Conservation (phyloP, 495 filamentous ascomycete species). For the Copromyces sp. region DNA sequence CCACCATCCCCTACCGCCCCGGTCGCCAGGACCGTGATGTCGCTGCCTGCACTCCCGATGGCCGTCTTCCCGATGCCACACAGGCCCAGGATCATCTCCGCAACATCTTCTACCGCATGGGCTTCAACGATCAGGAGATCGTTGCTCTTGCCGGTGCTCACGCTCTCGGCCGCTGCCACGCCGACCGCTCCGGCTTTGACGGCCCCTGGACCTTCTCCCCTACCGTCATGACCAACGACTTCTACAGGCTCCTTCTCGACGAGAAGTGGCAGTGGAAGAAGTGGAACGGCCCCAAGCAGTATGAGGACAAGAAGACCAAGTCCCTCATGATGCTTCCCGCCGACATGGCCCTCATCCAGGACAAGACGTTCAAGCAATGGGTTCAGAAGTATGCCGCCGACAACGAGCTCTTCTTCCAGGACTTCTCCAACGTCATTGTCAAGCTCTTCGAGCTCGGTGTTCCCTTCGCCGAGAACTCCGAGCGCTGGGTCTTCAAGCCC, state of each 20-base stretch:
- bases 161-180: constrained; percentile 86
- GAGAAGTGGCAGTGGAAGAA: constrained; percentile 91
- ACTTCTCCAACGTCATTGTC: constrained; percentile 67
- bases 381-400: constrained; percentile 90
- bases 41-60: constrained; percentile 85
- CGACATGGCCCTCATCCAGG: constrained; percentile 79
- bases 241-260: constrained; percentile 72
- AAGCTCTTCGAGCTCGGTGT: constrained; percentile 94
- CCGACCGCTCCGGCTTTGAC: constrained; percentile 76
- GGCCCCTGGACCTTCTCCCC: constrained; percentile 97
- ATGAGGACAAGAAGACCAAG: constrained; percentile 74
- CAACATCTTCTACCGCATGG: constrained; percentile 92
- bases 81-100: constrained; percentile 79
- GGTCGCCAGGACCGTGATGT: constrained; percentile 77
- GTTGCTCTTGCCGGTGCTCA: constrained; percentile 86
- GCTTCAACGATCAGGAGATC: constrained; percentile 95
- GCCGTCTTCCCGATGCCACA: constrained; percentile 82
- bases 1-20: constrained; percentile 78
- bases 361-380: constrained; percentile 75
- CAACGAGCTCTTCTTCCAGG: constrained; percentile 84
- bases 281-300: constrained; percentile 87
- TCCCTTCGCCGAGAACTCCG: constrained; percentile 60
- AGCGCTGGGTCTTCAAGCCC: constrained; percentile 68
- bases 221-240: constrained; percentile 90
- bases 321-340: constrained; percentile 95